Base-by-base conservation (phyloP, 2,329 filamentous ascomycete genomes). In the Epichloe sp. region DNA sequence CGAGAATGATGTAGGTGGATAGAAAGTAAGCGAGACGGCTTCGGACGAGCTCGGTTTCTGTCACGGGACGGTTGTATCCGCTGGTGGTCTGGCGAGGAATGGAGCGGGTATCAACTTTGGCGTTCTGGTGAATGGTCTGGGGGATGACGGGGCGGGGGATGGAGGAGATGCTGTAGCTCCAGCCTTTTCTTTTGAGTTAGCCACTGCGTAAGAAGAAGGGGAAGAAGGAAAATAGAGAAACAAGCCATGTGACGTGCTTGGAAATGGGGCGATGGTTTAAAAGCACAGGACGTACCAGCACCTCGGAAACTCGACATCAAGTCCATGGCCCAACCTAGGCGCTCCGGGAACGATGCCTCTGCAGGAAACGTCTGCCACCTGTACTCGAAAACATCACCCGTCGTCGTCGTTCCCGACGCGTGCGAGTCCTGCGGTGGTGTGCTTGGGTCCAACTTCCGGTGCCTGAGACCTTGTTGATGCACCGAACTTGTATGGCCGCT, bases 1-100 rank as follows among this genome's bases (percentile, higher is more conserved):
- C 91, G 8, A 95, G 70, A 7, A 78, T 54, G 12, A 93, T 56
- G 62, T 87, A 93, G 56, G 73, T 71, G 38, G 75, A 51, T 2
- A 78, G 50, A n/a, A 83, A 67, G 5, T 61, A 69, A 8, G 65
- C 52, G 11, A 81, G 53, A 26, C 73, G 72, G 15, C 61, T 57
- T 51, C 65, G 63, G 41, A 82, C 52, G 43, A 83, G 74, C 3
- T 68, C 60, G 21, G 57, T 58, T 37, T 69, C 66, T 4, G 71
- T 75, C 5, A 64, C 57, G 52, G 65, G 68, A 21, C 72, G 69
- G 48, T 61, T 60, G 58, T 71, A 76, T 23, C 79, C 79, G 35
- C 71, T 65, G 14, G 59, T 61, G 6, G 73, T 76, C 45, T 57
- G 54, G 5, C 68, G 56, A 1, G 73, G 70, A 42, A 75, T 70